Conservation (phyloP, 2,329 filamentous ascomycete species). For the Macrophomina tecta region DNA sequence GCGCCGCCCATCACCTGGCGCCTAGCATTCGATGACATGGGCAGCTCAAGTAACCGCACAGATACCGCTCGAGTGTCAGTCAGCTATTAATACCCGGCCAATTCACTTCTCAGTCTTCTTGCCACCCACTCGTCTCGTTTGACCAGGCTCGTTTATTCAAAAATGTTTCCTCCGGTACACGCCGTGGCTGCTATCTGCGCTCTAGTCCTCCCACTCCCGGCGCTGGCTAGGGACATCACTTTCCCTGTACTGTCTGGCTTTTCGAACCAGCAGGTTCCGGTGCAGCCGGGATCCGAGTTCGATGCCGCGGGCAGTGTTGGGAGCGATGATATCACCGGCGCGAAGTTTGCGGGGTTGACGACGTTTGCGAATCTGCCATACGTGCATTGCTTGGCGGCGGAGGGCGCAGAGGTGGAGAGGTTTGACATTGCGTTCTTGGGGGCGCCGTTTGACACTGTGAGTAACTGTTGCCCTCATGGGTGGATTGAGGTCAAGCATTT, state of each 20-base stretch:
- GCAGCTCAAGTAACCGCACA: background rate
- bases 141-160: too few species aligned
- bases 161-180: background rate
- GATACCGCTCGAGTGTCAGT: background rate
- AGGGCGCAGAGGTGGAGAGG: constrained; percentile 44
- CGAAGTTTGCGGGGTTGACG: constrained; percentile 50
- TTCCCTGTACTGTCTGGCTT: constrained; percentile 50
- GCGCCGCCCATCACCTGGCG: background rate
- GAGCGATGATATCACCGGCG: constrained; percentile 38
- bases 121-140: too few species aligned
- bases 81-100: background rate
- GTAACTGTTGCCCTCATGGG: constrained; percentile 28
- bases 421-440: constrained; percentile 59
- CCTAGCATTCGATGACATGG: constrained; percentile 5
- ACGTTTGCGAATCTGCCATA: constrained; percentile 58
- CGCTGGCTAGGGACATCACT: constrained; percentile 48
- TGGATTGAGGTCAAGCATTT: background rate
- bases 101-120: background rate
- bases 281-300: constrained; percentile 6
- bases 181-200: background rate
- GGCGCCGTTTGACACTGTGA: constrained; percentile 57
- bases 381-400: constrained; percentile 51
- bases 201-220: background rate
- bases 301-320: constrained; percentile 31
- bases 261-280: constrained; percentile 40